A percentile compares a stretch with the other conserved stretches of the same genome.
These are phyloP conservation scores for Carex sylvatica DNA, from an alignment of 202 grass and related monocot species.

Conservation along the genomic window DNA sequence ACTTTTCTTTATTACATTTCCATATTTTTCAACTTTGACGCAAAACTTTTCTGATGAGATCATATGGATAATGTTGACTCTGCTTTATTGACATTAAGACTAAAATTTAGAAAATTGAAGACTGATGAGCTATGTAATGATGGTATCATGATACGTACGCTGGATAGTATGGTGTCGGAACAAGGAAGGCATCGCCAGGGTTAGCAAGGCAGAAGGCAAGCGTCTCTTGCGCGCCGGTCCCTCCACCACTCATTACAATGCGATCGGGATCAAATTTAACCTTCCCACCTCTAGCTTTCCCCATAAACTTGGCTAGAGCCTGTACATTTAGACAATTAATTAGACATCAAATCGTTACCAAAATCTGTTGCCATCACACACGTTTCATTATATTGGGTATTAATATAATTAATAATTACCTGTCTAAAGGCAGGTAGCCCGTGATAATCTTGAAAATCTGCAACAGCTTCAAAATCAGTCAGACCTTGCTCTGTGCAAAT, in stretches of 20 bases:
- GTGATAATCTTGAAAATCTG: slow-evolving; percentile 97
- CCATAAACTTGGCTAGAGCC: slow-evolving; percentile 88
- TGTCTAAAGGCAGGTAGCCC: slow-evolving; percentile 66
- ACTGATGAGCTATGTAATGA: not conserved
- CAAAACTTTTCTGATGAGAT: not conserved
- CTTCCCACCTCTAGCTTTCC: slow-evolving; percentile 69
- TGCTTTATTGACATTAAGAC: not conserved
- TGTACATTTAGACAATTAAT: slow-evolving; percentile 26
- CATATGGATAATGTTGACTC: not conserved
- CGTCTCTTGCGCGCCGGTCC: slow-evolving; percentile 74
- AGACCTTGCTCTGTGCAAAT: slow-evolving; percentile 66
- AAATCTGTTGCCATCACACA: not conserved
- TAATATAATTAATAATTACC: slow-evolving; percentile 29
- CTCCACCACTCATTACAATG: slow-evolving; percentile 80
- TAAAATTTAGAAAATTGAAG: not conserved
- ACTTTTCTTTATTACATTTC: not conserved
- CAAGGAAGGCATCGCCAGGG: slow-evolving; percentile 79
- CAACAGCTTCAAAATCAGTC: slow-evolving; percentile 52
- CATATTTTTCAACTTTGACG: not conserved
- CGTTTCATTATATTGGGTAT: slow-evolving; percentile 12
- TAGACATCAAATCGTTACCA: slow-evolving; percentile 9
- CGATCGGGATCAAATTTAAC: slow-evolving; percentile 56
- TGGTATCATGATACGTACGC: slow-evolving; percentile 46
- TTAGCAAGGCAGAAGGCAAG: slow-evolving; percentile 97
- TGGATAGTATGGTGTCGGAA: slow-evolving; percentile 88